Evolutionary conservation across 306 rosid species (phyloP), one percentile per base, ranked within the genome.

Genomic region (Acacia confusa): DNA sequence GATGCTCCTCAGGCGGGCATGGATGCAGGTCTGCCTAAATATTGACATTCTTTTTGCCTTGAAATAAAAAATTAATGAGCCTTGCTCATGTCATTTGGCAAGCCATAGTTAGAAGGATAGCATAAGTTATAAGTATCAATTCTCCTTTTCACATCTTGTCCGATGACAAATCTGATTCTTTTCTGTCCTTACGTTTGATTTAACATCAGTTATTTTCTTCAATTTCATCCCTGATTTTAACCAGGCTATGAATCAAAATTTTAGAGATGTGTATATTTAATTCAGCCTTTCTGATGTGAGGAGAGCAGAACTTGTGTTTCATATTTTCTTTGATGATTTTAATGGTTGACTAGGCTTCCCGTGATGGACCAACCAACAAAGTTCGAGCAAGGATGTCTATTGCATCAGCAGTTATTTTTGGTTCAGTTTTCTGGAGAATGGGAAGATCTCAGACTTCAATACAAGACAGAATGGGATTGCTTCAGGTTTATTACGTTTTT

Each of bases 341-440:
- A 36, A 77, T 82, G 84, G 78, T 66, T 84, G 40, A 27, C 48
- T 83, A 92, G 99, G 98, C 98, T 87, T 95, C 97, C 50, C 98
- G 98, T 50, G 98, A 95, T 80, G 92, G 92, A 78, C 90, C 99
- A 45, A 95, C 99, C 75, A 95, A 95, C 84, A 92, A 88, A 90
- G 99, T 95, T 86, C 92, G 99, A 76, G 89, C 99, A 67, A 89
- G 98, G 86, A 95, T 95, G 99, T 95, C 99, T 45, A 71, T 95
- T 67, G 99, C 97, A 44, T 95, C 99, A 67, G 99, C 98, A 36
- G 50, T 95, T 68, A 95, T 95, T 83, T 95, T 95, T 87, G 99
- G 97, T n/a, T 95, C 99, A 48, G 98, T 95, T 30, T 95, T 95
- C 83, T 95, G 99, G 99, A 90, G 97, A 83, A 95, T 95, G 93